phyloP scores from a whole-genome alignment of 768 basidiomycete species.

The Floccularia luteovirens region DNA sequence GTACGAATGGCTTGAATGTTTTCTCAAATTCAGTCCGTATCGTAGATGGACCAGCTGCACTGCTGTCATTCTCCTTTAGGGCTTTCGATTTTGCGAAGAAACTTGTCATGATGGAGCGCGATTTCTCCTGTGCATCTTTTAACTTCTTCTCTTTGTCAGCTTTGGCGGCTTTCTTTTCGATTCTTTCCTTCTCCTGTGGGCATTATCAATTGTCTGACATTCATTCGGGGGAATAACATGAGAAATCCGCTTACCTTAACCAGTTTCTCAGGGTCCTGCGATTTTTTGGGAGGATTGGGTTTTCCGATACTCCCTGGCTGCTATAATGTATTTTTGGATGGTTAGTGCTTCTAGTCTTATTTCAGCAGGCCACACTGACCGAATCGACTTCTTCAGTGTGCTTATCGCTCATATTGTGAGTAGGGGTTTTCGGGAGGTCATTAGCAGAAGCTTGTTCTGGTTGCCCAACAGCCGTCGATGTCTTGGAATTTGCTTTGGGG shows the following conservation, averaged over 20 bases:
- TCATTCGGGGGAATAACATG: too few relatives aligned
- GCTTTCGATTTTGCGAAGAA: conserved; percentile 67
- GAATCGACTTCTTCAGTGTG: conserved; percentile 24
- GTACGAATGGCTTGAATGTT: conserved; percentile 70
- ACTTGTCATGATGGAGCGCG: conserved; percentile 65
- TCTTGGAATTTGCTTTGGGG: conserved; percentile 31
- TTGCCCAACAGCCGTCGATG: conserved; percentile 13
- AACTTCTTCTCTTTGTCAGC: conserved; percentile 67
- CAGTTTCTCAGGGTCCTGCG: conserved; percentile 46
- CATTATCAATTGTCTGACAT: not conserved
- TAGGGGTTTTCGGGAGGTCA: conserved; percentile 14
- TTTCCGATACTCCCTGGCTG: conserved; percentile 5
- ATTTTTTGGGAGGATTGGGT: conserved; percentile 39
- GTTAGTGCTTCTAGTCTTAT: conserved; percentile 1
- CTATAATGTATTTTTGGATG: not conserved
- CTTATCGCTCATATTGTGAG: conserved; percentile 25
- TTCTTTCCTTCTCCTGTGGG: conserved; percentile 59
- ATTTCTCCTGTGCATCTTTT: conserved; percentile 64
- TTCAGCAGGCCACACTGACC: not conserved
- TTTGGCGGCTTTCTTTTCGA: conserved; percentile 62
- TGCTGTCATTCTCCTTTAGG: conserved; percentile 15
- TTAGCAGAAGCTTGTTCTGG: conserved; percentile 17
- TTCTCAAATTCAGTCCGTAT: conserved; percentile 59
- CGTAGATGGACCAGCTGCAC: conserved; percentile 28
- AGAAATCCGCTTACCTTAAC: conserved; percentile 35